These are phyloP conservation scores for Ascocoryne sarcoides DNA, from an alignment of 2,329 filamentous ascomycete species.

Conservation along the genomic window DNA sequence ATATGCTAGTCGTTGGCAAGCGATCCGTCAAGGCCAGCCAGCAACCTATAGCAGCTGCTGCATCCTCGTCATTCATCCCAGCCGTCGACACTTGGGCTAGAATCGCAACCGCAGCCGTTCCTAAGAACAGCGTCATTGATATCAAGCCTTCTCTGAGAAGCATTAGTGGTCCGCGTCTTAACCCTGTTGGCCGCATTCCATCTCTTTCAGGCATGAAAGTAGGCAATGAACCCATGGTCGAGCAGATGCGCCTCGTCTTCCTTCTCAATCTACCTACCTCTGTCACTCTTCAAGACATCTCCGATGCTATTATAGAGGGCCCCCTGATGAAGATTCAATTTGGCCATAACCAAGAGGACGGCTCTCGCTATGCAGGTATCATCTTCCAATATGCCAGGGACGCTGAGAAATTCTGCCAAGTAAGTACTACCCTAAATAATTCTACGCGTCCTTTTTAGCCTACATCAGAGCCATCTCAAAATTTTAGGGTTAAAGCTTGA, in stretches of 20 bases:
- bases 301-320: slow-evolving; percentile 23
- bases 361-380: slow-evolving; percentile 18
- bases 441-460: too few relatives aligned
- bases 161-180: background rate
- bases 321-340: slow-evolving; percentile 23
- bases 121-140: background rate
- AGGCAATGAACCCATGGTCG: slow-evolving; percentile 2
- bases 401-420: slow-evolving; percentile 17
- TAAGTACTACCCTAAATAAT: background rate
- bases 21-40: background rate
- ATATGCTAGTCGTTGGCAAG: background rate
- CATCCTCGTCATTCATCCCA: background rate
- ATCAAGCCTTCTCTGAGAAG: background rate
- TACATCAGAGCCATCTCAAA: too few relatives aligned
- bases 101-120: background rate
- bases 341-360: slow-evolving; percentile 16
- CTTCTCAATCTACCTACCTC: slow-evolving; percentile 22
- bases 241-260: slow-evolving; percentile 23
- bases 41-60: background rate
- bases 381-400: slow-evolving; percentile 23
- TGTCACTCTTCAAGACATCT: slow-evolving; percentile 20
- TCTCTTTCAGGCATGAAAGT: too few relatives aligned
- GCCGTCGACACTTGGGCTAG: background rate
- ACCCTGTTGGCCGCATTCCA: background rate
- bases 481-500: too few relatives aligned